phyloP scores from a whole-genome alignment of 2,329 filamentous ascomycete species.

The Xylaria sp. region DNA sequence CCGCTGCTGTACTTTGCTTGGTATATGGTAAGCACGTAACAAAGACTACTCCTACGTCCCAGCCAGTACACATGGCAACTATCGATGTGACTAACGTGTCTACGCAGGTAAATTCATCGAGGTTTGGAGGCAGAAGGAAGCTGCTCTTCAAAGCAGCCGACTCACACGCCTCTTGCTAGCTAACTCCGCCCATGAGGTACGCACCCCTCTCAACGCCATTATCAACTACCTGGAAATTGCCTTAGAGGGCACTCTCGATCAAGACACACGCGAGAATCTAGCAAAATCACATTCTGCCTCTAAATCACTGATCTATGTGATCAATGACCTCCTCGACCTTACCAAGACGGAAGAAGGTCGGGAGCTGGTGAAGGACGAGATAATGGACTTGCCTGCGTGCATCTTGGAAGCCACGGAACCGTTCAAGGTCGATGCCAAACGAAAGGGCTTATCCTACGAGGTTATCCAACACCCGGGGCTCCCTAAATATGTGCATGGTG shows the following conservation, averaged over 20 bases:
- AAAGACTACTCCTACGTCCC: neutral
- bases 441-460: conserved; percentile 78
- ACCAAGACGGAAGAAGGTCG: conserved; percentile 89
- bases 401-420: conserved; percentile 81
- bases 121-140: conserved; percentile 92
- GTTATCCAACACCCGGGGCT: conserved; percentile 74
- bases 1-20: conserved; percentile 84
- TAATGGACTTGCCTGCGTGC: conserved; percentile 76
- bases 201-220: conserved; percentile 90
- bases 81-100: conserved; percentile 19
- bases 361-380: conserved; percentile 80
- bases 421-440: conserved; percentile 76
- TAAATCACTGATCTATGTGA: conserved; percentile 91
- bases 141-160: conserved; percentile 81
- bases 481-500: conserved; percentile 77
- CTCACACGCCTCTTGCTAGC: conserved; percentile 81
- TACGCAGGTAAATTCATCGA: conserved; percentile 78
- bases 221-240: conserved; percentile 96
- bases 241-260: conserved; percentile 80
- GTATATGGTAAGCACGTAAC: conserved; percentile 74
- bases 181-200: conserved; percentile 91
- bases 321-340: conserved; percentile 89
- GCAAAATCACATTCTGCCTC: conserved; percentile 88
- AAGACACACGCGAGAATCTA: conserved; percentile 85
- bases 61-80: neutral